A percentile compares a stretch with the other conserved stretches of the same genome.
Conservation (phyloP, 192 early-diverging fungal species). For the Lobulomyces angularis region DNA sequence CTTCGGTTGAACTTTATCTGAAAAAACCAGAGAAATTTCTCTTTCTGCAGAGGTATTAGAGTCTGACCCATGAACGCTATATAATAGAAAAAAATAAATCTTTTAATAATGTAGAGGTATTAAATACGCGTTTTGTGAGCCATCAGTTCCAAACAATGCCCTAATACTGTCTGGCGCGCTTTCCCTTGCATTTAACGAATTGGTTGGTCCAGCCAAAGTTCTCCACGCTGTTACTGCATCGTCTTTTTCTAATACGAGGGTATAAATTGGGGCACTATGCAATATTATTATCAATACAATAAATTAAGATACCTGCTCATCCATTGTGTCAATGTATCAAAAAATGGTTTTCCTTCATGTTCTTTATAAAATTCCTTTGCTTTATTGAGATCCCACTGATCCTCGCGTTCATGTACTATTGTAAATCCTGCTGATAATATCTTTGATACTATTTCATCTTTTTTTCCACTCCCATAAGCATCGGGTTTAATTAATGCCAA, state of each 20-base stretch:
- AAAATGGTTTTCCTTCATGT: slow-evolving; percentile 25
- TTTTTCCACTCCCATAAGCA: slow-evolving; percentile 18
- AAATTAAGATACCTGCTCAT: slow-evolving; percentile 11
- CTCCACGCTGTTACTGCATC: slow-evolving; percentile 12
- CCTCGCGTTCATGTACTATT: slow-evolving; percentile 14
- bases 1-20: slow-evolving; percentile 16
- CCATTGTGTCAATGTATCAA: slow-evolving; percentile 24
- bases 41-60: slow-evolving; percentile 31
- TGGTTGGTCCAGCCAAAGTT: slow-evolving; percentile 41
- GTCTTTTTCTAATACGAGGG: slow-evolving; percentile 11
- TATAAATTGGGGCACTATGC: slow-evolving; percentile 12
- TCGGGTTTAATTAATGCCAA: slow-evolving; percentile 19
- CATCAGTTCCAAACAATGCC: slow-evolving; percentile 40
- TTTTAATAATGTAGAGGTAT: too few relatives aligned
- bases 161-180: slow-evolving; percentile 27
- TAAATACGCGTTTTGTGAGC: slow-evolving; percentile 38
- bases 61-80: slow-evolving; percentile 52
- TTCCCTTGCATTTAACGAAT: slow-evolving; percentile 40
- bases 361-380: slow-evolving; percentile 42
- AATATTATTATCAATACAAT: not conserved
- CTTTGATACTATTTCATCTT: slow-evolving; percentile 14
- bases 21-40: slow-evolving; percentile 41
- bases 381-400: slow-evolving; percentile 19
- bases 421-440: slow-evolving; percentile 15
- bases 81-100: too few relatives aligned